These are phyloP conservation scores for Agrocybe praecox DNA, from an alignment of 768 basidiomycete genomes.

Conservation along the genomic window DNA sequence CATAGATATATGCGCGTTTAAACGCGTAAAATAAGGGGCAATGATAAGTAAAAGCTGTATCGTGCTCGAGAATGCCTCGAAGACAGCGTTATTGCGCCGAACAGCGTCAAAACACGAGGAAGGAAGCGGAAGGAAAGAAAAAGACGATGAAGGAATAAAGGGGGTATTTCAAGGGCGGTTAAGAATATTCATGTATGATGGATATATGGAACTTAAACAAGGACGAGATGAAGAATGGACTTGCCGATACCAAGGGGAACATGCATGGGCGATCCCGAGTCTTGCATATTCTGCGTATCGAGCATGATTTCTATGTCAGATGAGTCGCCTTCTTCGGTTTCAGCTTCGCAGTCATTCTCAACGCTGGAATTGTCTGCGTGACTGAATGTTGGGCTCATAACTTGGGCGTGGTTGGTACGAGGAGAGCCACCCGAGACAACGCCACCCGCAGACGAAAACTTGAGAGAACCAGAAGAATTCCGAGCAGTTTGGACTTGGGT, in stretches of 20 bases:
- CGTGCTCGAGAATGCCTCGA: not conserved
- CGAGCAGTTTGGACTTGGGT: not conserved
- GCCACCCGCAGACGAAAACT: not conserved
- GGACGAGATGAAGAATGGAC: conserved; percentile 9
- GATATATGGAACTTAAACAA: conserved; percentile 10
- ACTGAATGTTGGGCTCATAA: not conserved
- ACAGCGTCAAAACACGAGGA: not conserved
- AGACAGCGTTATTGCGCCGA: not conserved
- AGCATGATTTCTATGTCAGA: conserved; percentile 39
- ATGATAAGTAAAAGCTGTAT: conserved; percentile 6
- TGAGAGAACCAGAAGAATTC: not conserved
- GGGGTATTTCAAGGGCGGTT: not conserved
- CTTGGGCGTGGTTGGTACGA: conserved; percentile 5
- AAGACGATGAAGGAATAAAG: not conserved
- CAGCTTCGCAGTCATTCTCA: conserved; percentile 3
- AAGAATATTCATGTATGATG: conserved; percentile 12
- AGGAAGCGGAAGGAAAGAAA: conserved; percentile 5
- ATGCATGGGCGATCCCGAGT: conserved; percentile 28
- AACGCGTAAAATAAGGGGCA: conserved; percentile 11
- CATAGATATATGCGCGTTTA: conserved; percentile 26
- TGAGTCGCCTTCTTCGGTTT: conserved; percentile 21
- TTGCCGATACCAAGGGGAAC: conserved; percentile 18
- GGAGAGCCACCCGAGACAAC: not conserved
- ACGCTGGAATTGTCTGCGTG: not conserved
- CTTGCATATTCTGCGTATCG: conserved; percentile 31